Base-by-base conservation (phyloP, 805 yeast genomes). In the Priceomyces carsonii region DNA sequence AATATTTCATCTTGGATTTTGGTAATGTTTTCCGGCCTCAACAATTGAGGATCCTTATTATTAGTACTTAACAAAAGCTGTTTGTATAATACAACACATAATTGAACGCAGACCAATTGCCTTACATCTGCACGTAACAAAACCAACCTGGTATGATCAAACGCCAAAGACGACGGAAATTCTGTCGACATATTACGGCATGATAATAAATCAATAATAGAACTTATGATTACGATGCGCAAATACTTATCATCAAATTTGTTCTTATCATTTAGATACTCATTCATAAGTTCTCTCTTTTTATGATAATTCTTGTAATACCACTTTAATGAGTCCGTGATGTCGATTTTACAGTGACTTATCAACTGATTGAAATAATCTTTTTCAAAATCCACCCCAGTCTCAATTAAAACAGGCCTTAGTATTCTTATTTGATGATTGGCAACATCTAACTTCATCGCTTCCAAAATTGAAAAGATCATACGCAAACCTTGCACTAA, bases 401-500 rank as follows among this genome's bases (percentile, higher is more conserved):
- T 85, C 50, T 87, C 89, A 39, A 88, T 78, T 31, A 91, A 69
- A 2, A 84, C 82, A 2, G 96, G 95, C 51, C 96, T 73, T 35
- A 89, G 66, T 14, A 87, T 79, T 46, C 95, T 73, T 36, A 91
- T 86, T 62, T 90, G 96, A 55, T 90, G 96, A 61, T 90, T 90
- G 10, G 97, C 96, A 37, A 89, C 93, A 53, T 91, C 97, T 43
- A 90, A 69, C 58, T 90, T 91, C 95, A 90, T 89, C 8, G 95
- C 91, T 59, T 90, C 97, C 44, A 91, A 68, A 39, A 91, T 83
- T 40, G 85, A 82, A 54, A 90, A 87, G 6, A 86, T 73, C 58
- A 81, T 75, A 37, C 89, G 73, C 35, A 91, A 64, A 1, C 95
- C 96, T 21, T 80, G 86, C 19, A 86, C 84, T 26, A 89, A 65